Base-by-base conservation (phyloP, 78 protist genomes). In the Pelomyxa schiedti region DNA sequence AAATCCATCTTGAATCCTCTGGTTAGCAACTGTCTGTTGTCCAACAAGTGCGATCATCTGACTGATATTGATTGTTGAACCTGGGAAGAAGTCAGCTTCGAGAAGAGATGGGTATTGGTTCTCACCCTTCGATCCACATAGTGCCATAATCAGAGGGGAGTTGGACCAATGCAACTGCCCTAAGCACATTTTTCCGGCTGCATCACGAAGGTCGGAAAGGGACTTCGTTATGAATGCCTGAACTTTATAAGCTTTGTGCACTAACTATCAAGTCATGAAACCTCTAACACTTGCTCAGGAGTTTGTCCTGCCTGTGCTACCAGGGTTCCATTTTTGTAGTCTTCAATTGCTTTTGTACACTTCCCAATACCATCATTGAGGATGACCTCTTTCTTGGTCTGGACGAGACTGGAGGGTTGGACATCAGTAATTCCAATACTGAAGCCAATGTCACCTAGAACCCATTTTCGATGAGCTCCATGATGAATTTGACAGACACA, bases 41-140 rank as follows among this genome's bases (percentile, higher is more conserved):
- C 99, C 99, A 39, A 97, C 98, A 72, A 93, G 89, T 1, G 97
- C 98, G 32, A 95, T 83, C 99, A 98, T 97, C 88, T 98, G 99
- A 29, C 96, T 79, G 63, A 98, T 96, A 75, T 98, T 98, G 75
- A 95, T 92, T 38, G 78, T 88, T 42, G 98, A 93, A 16, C 99
- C n/a, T n/a, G n/a, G n/a, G n/a, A n/a, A n/a, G n/a, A n/a, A n/a
- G n/a, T n/a, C n/a, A n/a, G n/a, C 88, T 68, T 3, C 68, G 3
- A 3, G 72, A 6, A 40, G 41, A 26, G 9, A 32, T n/a, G 39
- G 2, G n/a, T n/a, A n/a, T n/a, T n/a, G n/a, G n/a, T n/a, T n/a
- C n/a, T n/a, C n/a, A n/a, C n/a, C 83, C 76, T 98, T 98, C 7
- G 99, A 95, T 24, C 99, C 99, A 67, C 95, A 97, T n/a, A 87